Conservation (phyloP, 352 stramenopile species). For the Globisporangium abappressorium region DNA sequence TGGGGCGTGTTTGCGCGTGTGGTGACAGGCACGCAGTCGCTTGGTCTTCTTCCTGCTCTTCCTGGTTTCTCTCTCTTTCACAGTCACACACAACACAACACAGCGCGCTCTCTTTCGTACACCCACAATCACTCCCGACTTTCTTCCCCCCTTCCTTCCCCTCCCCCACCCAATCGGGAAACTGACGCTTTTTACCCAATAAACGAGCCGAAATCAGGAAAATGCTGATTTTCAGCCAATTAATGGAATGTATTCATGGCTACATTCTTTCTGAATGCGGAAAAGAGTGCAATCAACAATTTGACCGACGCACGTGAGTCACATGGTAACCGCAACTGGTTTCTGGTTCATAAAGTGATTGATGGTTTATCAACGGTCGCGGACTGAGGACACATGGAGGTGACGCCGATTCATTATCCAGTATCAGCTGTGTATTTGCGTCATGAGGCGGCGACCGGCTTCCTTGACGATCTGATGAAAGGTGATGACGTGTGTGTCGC, state of each 20-base stretch:
- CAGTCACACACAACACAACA: neutral
- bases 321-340: neutral
- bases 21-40: neutral
- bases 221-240: neutral
- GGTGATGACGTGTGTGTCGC: neutral
- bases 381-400: neutral
- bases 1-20: neutral
- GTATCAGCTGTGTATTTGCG: neutral
- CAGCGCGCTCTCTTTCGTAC: neutral
- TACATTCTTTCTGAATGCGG: neutral
- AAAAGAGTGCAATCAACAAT: neutral
- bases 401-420: neutral
- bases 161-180: neutral
- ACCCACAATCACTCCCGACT: conserved; percentile 9
- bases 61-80: conserved; percentile 4
- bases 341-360: conserved; percentile 1
- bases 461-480: neutral
- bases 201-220: neutral
- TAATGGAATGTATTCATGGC: neutral
- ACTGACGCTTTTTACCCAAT: neutral
- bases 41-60: neutral
- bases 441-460: neutral
- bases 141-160: neutral
- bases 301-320: neutral
- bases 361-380: neutral